Evolutionary conservation across 176 grass and related monocot species (phyloP).

Genomic region (Musa itinerans): DNA sequence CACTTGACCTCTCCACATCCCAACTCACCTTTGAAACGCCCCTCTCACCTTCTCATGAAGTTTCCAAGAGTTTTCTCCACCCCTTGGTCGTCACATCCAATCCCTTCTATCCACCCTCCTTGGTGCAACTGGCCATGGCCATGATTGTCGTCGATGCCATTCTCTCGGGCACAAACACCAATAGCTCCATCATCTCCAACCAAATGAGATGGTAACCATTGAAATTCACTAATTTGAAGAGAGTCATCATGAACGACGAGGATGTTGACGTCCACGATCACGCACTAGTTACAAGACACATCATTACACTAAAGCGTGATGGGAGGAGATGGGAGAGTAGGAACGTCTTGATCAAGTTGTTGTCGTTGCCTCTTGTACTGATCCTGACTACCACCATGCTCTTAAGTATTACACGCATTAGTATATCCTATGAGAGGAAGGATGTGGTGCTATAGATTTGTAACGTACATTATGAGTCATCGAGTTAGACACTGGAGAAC

Average conservation of each 20-base stretch:
- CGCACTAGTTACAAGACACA: too few relatives aligned
- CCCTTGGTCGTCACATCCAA: too few relatives aligned
- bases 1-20: not conserved
- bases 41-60: not conserved
- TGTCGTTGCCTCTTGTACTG: not conserved
- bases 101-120: not conserved
- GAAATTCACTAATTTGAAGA: too few relatives aligned
- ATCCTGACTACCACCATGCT: not conserved
- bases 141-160: not conserved
- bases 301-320: too few relatives aligned
- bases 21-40: not conserved
- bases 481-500: not conserved
- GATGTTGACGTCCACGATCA: too few relatives aligned
- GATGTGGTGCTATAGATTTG: not conserved
- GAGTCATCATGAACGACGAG: too few relatives aligned
- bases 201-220: too few relatives aligned
- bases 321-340: not conserved
- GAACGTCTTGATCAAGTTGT: not conserved
- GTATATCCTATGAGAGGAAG: too few relatives aligned
- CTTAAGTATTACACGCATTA: not conserved
- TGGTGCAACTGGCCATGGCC: not conserved
- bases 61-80: not conserved
- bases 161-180: too few relatives aligned
- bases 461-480: not conserved
- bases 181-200: too few relatives aligned